Percentiles rank a stretch among this genome's conserved stretches.
Evolutionary conservation across 176 grass and related monocot species (phyloP).

Genomic region (Zoysia japonica): DNA sequence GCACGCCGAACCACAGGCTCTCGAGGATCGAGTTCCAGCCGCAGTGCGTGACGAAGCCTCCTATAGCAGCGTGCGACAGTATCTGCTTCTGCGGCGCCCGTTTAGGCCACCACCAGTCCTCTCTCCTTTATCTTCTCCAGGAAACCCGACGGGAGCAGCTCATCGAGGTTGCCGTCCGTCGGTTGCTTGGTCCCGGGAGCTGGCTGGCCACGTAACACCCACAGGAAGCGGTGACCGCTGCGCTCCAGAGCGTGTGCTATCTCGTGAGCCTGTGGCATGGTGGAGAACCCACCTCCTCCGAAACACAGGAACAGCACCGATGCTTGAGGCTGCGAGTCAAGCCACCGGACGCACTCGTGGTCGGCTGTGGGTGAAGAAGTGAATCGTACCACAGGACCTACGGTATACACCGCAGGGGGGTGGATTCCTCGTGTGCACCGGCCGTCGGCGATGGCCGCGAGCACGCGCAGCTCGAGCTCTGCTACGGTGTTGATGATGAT

Average conservation of each 20-base stretch:
- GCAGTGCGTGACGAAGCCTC: constrained; percentile 54
- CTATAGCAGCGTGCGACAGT: constrained; percentile 43
- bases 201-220: constrained; percentile 35
- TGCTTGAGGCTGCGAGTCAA: constrained; percentile 41
- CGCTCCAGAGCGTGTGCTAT: constrained; percentile 45
- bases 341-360: constrained; percentile 54
- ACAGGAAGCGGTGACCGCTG: constrained; percentile 48
- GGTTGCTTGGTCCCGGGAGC: background rate
- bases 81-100: constrained; percentile 60
- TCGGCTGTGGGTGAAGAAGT: background rate
- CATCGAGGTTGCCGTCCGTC: background rate
- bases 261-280: constrained; percentile 31
- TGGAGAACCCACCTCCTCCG: constrained; percentile 33
- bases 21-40: constrained; percentile 59
- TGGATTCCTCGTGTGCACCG: constrained; percentile 14
- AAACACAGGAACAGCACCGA: constrained; percentile 60
- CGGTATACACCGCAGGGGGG: constrained; percentile 7
- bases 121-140: constrained; percentile 27
- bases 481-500: constrained; percentile 49
- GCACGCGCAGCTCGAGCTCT: constrained; percentile 41
- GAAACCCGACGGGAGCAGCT: constrained; percentile 49
- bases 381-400: constrained; percentile 24
- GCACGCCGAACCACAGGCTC: constrained; percentile 59
- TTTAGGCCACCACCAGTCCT: constrained; percentile 38
- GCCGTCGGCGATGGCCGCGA: constrained; percentile 22